Evolutionary conservation across 768 basidiomycete genomes (phyloP), one percentile per base, ranked within the genome.

Genomic region (Dacryopinax spathularia): DNA sequence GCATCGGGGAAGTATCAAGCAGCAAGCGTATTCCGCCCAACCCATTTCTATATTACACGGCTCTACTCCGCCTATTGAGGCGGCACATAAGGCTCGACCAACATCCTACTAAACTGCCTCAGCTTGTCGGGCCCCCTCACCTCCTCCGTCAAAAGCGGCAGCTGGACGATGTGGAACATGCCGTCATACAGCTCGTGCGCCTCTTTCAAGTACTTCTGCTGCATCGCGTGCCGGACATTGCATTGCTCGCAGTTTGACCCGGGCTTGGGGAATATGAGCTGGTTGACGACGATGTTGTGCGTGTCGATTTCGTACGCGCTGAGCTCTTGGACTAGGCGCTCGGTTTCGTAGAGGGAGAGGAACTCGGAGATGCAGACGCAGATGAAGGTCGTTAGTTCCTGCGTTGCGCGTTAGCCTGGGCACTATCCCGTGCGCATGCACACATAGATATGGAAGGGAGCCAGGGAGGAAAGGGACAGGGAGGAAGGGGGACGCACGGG

Each of bases 361-460:
- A 99, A 98, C 74, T 98, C 95, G 61, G 95, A 96, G 72, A 98
- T 97, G 79, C 92, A 92, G 61, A 98, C 95, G 70, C 96, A 97
- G 69, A 99, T 88, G 70, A 99, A 99, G 18, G 93, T 97, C 12
- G 96, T 99, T 77, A 94, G 95, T 77, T 99, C 96, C 91, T 94
- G 68, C 34, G 60, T 9, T 34, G 2, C 20, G 2, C 61, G 63
- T 29, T 44, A 22, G 34, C 31, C 15, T 34, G 31, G 15, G 33
- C n/a, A 25, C 48, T 13, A 36, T 22, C 5, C 35, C 33, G 18
- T 35, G 35, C 35, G 9, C 29, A 34, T 29, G 34, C 35, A 20
- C 33, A 18, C n/a, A n/a, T n/a, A n/a, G n/a, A n/a, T n/a, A n/a
- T n/a, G n/a, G n/a, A n/a, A n/a, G n/a, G n/a, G n/a, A n/a, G n/a